These are phyloP conservation scores for Aspergillus sp. DNA, from an alignment of 2,329 filamentous ascomycete genomes.

Conservation along the genomic window DNA sequence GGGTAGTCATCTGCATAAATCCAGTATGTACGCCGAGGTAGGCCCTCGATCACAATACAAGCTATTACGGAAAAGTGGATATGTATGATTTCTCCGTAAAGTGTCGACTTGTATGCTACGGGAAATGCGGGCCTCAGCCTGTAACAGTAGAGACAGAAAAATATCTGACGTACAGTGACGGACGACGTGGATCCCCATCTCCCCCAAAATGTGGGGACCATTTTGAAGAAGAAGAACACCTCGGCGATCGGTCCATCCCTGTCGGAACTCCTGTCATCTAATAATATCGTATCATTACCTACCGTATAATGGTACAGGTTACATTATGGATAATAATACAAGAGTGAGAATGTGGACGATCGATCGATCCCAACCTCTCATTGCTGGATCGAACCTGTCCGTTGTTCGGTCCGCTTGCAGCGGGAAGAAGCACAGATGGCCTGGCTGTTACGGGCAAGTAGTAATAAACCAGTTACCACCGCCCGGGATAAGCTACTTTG, in stretches of 20 bases:
- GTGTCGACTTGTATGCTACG: neutral
- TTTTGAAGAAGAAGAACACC: conserved; percentile 6
- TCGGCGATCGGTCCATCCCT: conserved; percentile 16
- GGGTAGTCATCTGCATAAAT: conserved; percentile 4
- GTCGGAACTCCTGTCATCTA: conserved; percentile 8
- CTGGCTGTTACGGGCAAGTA: conserved; percentile 1
- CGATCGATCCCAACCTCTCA: no score
- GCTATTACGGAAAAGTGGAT: no score
- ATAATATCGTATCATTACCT: conserved; percentile 3
- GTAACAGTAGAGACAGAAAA: conserved; percentile 2
- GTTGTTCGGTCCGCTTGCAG: conserved; percentile 5
- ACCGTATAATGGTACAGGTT: conserved; percentile 1
- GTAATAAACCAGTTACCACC: neutral
- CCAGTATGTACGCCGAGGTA: neutral
- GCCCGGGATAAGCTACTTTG: conserved; percentile 17
- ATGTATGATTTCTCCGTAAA: neutral
- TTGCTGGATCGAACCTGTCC: no score
- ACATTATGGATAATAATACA: neutral
- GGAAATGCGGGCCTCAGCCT: neutral
- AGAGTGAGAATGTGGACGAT: no score
- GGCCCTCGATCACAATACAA: neutral
- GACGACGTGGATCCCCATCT: conserved; percentile 8
- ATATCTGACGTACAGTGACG: conserved; percentile 2
- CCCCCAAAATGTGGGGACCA: conserved; percentile 8
- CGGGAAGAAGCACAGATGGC: conserved; percentile 4